Percentiles rank a stretch among this genome's conserved stretches.
phyloP scores from a whole-genome alignment of 2,329 filamentous ascomycete species.

The Alternaria sp. region DNA sequence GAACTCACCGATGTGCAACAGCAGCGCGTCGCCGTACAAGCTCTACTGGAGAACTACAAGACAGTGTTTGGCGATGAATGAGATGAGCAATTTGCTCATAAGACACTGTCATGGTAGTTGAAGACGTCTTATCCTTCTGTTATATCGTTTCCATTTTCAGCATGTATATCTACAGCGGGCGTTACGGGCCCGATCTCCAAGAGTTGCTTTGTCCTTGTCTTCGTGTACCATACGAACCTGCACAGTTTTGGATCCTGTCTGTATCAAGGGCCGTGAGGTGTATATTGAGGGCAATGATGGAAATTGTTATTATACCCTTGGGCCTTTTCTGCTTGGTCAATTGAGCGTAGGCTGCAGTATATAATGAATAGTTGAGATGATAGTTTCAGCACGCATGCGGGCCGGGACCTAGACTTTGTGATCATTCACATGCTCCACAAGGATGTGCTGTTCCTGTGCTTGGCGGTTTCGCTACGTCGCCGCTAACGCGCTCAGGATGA shows the following conservation, averaged over 20 bases:
- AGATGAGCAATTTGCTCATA: background rate
- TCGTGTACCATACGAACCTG: slow-evolving; percentile 24
- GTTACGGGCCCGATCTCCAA: slow-evolving; percentile 1
- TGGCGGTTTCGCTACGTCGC: slow-evolving; percentile 20
- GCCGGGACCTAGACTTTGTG: background rate
- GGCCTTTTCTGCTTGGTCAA: slow-evolving; percentile 18
- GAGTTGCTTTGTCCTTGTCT: slow-evolving; percentile 6
- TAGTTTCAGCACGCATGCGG: background rate
- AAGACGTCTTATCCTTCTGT: background rate
- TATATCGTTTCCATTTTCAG: slow-evolving; percentile 10
- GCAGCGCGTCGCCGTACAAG: slow-evolving; percentile 92
- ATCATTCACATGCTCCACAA: slow-evolving; percentile 15
- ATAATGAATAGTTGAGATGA: slow-evolving; percentile 10
- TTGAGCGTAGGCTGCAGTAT: slow-evolving; percentile 10
- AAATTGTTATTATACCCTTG: slow-evolving; percentile 38
- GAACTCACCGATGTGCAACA: slow-evolving; percentile 96
- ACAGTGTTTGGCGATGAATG: slow-evolving; percentile 70
- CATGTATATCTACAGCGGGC: slow-evolving; percentile 16
- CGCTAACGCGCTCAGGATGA: slow-evolving; percentile 23
- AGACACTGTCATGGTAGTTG: background rate
- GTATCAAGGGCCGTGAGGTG: slow-evolving; percentile 23
- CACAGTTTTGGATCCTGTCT: slow-evolving; percentile 18
- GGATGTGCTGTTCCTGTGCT: slow-evolving; percentile 26
- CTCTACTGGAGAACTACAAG: slow-evolving; percentile 88
- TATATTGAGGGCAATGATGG: slow-evolving; percentile 16